Conservation (phyloP, 768 basidiomycete species). For the Collybiopsis luxurians region DNA sequence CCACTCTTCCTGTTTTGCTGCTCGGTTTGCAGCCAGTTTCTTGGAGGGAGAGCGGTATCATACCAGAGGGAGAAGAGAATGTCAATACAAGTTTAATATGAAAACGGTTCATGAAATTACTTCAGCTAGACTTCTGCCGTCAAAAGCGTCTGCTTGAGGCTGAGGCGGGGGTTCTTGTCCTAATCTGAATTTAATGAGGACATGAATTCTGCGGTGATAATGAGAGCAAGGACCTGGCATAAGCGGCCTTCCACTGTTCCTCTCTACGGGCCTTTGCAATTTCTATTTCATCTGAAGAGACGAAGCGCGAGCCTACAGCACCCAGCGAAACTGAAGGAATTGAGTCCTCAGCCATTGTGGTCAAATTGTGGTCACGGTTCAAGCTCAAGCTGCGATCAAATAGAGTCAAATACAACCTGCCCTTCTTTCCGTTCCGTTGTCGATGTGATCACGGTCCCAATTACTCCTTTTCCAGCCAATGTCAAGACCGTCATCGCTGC, state of each 20-base stretch:
- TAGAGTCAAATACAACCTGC: too few species aligned
- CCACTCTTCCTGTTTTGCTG: conserved; percentile 93
- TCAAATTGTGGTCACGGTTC: too few species aligned
- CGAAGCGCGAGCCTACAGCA: conserved; percentile 76
- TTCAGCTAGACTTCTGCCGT: conserved; percentile 87
- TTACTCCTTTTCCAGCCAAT: conserved; percentile 15
- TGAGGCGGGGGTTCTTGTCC: conserved; percentile 83
- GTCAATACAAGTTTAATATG: conserved; percentile 38
- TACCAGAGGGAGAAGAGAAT: conserved; percentile 38
- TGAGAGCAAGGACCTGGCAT: conserved; percentile 55
- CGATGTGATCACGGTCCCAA: neutral
- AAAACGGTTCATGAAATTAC: conserved; percentile 41
- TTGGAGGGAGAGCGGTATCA: conserved; percentile 30
- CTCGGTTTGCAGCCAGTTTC: conserved; percentile 91
- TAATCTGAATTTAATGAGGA: conserved; percentile 40
- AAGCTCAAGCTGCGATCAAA: too few species aligned
- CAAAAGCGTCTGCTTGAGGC: conserved; percentile 73
- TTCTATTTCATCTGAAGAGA: conserved; percentile 78
- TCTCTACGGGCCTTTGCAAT: conserved; percentile 67
- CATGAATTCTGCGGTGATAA: conserved; percentile 5
- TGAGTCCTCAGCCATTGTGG: conserved; percentile 6
- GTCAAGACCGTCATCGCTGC: conserved; percentile 30
- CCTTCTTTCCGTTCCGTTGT: too few species aligned
- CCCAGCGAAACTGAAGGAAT: conserved; percentile 73
- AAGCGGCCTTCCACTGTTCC: conserved; percentile 89